Base-by-base conservation (phyloP, 2,329 filamentous ascomycete genomes). In the Pseudogymnoascus sp. region DNA sequence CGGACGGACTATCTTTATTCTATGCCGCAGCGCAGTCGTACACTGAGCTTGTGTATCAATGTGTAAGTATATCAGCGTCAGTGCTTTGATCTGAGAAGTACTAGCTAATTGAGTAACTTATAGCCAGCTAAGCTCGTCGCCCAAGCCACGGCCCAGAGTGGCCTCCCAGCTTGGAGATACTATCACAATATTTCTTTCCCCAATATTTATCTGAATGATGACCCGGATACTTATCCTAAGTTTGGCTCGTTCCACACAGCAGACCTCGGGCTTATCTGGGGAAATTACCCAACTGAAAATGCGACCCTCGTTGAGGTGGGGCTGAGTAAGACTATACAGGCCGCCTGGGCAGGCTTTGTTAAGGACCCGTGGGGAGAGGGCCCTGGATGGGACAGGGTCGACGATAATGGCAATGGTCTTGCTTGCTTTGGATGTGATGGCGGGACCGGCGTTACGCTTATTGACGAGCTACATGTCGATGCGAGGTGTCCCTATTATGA, bases 201-300 rank as follows among this genome's bases (percentile, higher is more conserved):
- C 15, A 60, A 60, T 36, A 60, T 60, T 11, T 36, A 60, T 19
- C 57, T 40, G 11, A 60, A 35, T 9, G 31, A 31, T n/a, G 36
- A 62, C 21, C 21, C 36, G 0, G n/a, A 35, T 17, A 31, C 61
- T 21, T 57, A 31, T 19, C 61, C 38, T 3, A 26, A 57, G 19
- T 53, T 36, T 7, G 72, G 73, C 2, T 74, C 71, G 1, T 77
- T 72, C 47, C 75, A 77, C 60, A 64, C 64, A 15, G 67, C 68
- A 4, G 75, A 77, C 42, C 71, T 76, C n/a, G 67, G 69, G 2
- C 63, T 69, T 19, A 67, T 72, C 10, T 72, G 70, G 57, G 71
- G 72, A 13, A 73, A 71, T 1, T 74, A 73, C 62, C 59, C 65
- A 6, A 53, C 23, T 42, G 61, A 65, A 13, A 67, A 65, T 36